Evolutionary conservation across 148 eudicot species (phyloP).

Genomic region (Silene conica): DNA sequence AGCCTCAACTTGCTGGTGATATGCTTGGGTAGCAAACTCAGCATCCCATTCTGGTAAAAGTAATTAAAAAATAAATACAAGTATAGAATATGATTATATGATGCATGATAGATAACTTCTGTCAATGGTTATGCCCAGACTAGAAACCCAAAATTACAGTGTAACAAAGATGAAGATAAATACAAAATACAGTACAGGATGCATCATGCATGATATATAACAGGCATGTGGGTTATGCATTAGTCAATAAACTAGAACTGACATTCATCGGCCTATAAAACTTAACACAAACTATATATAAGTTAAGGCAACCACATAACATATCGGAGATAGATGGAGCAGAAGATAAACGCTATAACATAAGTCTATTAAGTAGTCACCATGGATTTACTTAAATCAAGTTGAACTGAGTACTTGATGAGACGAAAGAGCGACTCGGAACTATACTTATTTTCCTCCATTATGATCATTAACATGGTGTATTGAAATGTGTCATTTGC

Average conservation of each 20-base stretch:
- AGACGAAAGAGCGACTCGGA: not conserved
- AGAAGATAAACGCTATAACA: not conserved
- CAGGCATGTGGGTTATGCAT: not conserved
- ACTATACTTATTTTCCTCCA: not conserved
- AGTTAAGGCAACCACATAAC: slow-evolving; percentile 2
- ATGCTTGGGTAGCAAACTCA: slow-evolving; percentile 91
- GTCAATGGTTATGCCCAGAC: not conserved
- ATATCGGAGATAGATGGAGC: not conserved
- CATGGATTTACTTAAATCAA: not conserved
- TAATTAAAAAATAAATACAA: slow-evolving; percentile 6
- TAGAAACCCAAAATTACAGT: not conserved
- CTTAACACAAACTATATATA: not conserved
- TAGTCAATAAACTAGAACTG: not conserved
- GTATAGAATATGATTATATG: not conserved
- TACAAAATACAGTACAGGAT: not conserved
- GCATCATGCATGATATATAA: not conserved
- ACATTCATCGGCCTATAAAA: not conserved
- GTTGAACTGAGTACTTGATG: slow-evolving; percentile 7
- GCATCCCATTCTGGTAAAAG: slow-evolving; percentile 80
- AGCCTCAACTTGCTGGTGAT: slow-evolving; percentile 87
- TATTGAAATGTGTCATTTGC: not conserved
- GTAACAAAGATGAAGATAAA: not conserved
- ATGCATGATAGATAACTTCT: slow-evolving; percentile 3
- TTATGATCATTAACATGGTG: not conserved
- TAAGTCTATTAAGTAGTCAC: not conserved